Evolutionary conservation across 1,284 basidiomycete species (phyloP), one percentile per base, ranked within the genome.

Genomic region (Cutaneotrichosporon sp.): DNA sequence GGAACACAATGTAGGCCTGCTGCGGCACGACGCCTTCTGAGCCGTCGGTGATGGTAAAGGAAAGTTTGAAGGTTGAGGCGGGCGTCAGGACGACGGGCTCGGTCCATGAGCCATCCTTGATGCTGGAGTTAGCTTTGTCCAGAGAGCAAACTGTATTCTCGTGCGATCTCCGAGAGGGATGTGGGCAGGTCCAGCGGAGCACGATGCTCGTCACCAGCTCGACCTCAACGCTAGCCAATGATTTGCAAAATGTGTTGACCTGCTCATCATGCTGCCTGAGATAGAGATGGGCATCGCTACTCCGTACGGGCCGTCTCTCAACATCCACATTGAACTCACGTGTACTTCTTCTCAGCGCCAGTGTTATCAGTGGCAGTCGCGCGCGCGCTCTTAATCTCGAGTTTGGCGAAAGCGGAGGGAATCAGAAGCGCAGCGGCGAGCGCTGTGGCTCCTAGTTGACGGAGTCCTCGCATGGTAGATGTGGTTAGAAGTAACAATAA

Each of bases 1-100:
- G 27, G 39, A 49, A 49, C 16, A 42, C 39, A 25, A 49, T 43
- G 39, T 26, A 42, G 6, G 48, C 38, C 48, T 49, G 48, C 48
- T 49, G 39, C 22, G 48, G 48, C 20, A n/a, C 31, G 5, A 49
- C 39, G 24, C 22, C 31, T 5, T 14, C 22, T 14, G 11, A 11
- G 10, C 32, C 48, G 25, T 49, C 48, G 24, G 31, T 24, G 16
- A 43, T 32, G n/a, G 26, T 49, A n/a, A 49, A 49, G 29, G 39
- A n/a, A 39, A 49, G 39, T 32, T 49, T 49, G 39, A 49, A 27
- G 3, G 41, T 51, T 29, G 43, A 34, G 3, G 20, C 37, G 14
- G 27, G 17, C 6, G 34, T 19, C 29, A 51, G 35, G 8, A 19
- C 16, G 20, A 51, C 29, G 2, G 50, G 43, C 14, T 26, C 27